phyloP scores from a whole-genome alignment of 1,284 basidiomycete species.

The Agaricales sp. region DNA sequence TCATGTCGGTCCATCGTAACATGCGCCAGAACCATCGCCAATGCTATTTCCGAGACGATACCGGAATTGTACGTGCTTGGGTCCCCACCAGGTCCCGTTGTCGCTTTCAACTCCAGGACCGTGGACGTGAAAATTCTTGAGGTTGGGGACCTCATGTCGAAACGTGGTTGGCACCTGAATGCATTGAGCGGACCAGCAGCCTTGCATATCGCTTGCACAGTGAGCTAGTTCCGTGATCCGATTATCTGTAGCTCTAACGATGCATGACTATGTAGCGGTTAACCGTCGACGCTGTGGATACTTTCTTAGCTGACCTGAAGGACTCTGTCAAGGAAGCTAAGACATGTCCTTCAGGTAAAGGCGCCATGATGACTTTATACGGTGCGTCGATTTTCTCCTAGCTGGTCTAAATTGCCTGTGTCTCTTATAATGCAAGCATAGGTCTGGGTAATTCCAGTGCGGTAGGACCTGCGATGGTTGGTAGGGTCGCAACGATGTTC shows the following conservation, averaged over 20 bases:
- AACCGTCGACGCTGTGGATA: slow-evolving; percentile 69
- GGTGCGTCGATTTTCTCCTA: slow-evolving; percentile 26
- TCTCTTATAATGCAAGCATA: slow-evolving; percentile 20
- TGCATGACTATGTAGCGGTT: slow-evolving; percentile 38
- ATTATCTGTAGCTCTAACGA: slow-evolving; percentile 2
- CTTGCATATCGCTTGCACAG: slow-evolving; percentile 92
- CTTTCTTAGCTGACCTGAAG: slow-evolving; percentile 78
- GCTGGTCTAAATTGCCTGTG: background rate
- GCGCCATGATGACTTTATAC: slow-evolving; percentile 82
- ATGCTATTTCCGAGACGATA: slow-evolving; percentile 55
- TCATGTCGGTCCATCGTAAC: slow-evolving; percentile 82
- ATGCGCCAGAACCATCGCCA: slow-evolving; percentile 58
- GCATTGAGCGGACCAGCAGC: slow-evolving; percentile 73
- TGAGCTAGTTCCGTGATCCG: slow-evolving; percentile 25
- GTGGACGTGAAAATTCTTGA: slow-evolving; percentile 65
- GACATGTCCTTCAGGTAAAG: slow-evolving; percentile 45
- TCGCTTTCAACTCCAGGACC: slow-evolving; percentile 74
- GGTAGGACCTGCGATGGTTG: slow-evolving; percentile 83
- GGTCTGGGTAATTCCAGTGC: slow-evolving; percentile 84
- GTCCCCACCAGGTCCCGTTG: slow-evolving; percentile 81
- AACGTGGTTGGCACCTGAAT: slow-evolving; percentile 87
- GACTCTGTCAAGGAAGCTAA: slow-evolving; percentile 59
- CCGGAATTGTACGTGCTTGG: slow-evolving; percentile 82
- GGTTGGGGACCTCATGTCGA: slow-evolving; percentile 85
- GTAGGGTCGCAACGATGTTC: slow-evolving; percentile 74